Base-by-base conservation (phyloP, 192 early-diverging fungal species). In the Haplosporangium gracile region DNA sequence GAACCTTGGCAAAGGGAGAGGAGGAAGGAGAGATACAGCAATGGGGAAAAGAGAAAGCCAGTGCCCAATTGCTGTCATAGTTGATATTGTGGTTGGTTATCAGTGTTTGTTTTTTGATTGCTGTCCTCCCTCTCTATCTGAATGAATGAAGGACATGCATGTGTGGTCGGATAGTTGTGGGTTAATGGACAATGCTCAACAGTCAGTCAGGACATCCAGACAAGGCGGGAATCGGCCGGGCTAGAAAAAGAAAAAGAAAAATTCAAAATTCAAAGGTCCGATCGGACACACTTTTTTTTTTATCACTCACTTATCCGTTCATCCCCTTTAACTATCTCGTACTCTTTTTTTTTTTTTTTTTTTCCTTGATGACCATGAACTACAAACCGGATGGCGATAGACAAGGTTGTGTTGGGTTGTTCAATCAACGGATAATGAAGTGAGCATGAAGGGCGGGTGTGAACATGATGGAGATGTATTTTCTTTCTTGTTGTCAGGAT, bases 351-450 rank as follows among this genome's bases (percentile, higher is more conserved):
- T 20, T 63, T 26, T 60, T 55, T 22, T 22, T 55, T 24, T 55
- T 18, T 5, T 55, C 22, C 22, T 5, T n/a, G 36, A 24, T 57
- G 24, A 43, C 42, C 42, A 43, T 43, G 42, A 43, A 5, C 42
- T 5, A 43, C 6, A 43, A 43, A 57, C 55, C 24, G 29, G 26
- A 51, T 22, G 60, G 29, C 4, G 11, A 13, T 29, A 51, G 60
- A 65, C 29, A 65, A 65, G 26, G 60, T 65, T 65, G 60, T 32
- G 60, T 65, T 65, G 60, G 60, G 60, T 65, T 57, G 55, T 9
- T 2, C 13, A 26, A 22, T 57, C 55, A 57, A 32, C 32, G 29
- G 60, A 24, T 65, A 45, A 18, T 20, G 51, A 20, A 11, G 42
- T 43, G 42, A 43, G 42, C 42, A 43, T 43, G 42, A 3, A 20